phyloP scores from a whole-genome alignment of 306 rosid genomes.

The Malus sylvestris region DNA sequence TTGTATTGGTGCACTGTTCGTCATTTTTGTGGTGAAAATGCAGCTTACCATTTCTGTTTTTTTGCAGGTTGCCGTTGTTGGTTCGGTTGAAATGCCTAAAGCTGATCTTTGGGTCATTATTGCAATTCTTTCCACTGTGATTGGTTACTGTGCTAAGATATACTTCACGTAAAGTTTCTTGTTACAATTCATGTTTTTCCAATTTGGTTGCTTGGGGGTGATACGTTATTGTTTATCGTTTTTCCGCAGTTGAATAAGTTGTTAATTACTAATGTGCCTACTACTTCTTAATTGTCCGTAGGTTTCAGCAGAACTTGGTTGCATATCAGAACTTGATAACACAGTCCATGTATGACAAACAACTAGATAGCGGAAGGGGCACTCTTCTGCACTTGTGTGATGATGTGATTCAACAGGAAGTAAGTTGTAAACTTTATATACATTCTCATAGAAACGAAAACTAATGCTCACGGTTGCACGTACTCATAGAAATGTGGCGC shows the following conservation, averaged over 20 bases:
- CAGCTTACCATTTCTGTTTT: constrained; percentile 7
- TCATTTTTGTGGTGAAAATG: constrained; percentile 14
- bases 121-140: constrained; percentile 76
- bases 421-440: constrained; percentile 35
- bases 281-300: constrained; percentile 18
- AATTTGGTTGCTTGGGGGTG: neutral
- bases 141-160: constrained; percentile 93
- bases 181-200: neutral
- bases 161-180: constrained; percentile 77
- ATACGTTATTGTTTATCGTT: neutral
- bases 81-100: constrained; percentile 82
- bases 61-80: constrained; percentile 76
- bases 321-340: constrained; percentile 88
- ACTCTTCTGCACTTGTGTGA: constrained; percentile 98
- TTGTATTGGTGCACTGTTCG: neutral
- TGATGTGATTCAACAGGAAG: constrained; percentile 98
- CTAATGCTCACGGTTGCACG: neutral
- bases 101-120: constrained; percentile 82
- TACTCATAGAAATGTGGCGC: neutral
- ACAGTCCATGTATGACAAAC: constrained; percentile 96
- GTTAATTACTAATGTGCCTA: constrained; percentile 8
- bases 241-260: neutral
- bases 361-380: constrained; percentile 97
- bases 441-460: too few relatives aligned
- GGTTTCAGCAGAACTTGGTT: constrained; percentile 89